These are phyloP conservation scores for Pythium dissotocum DNA, from an alignment of 352 stramenopile genomes.

Conservation along the genomic window DNA sequence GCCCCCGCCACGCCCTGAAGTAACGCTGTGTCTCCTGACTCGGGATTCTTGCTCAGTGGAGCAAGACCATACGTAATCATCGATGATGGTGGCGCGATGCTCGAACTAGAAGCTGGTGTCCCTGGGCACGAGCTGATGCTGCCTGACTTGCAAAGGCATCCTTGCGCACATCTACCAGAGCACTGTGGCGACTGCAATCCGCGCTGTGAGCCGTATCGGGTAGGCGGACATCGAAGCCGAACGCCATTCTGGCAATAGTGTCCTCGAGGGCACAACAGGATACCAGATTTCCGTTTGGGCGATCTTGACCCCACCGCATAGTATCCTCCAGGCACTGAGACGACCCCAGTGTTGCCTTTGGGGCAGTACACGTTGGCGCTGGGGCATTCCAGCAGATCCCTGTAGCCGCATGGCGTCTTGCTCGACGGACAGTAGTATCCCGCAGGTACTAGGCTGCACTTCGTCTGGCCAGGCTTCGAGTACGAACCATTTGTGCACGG, in stretches of 20 bases:
- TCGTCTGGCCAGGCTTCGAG: conserved; percentile 49
- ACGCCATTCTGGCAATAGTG: conserved; percentile 50
- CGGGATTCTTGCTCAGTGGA: conserved; percentile 28
- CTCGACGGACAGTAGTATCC: conserved; percentile 44
- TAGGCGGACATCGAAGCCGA: conserved; percentile 43
- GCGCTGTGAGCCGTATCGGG: conserved; percentile 39
- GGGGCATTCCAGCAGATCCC: conserved; percentile 38
- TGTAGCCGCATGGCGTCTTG: conserved; percentile 36
- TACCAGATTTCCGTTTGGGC: conserved; percentile 22
- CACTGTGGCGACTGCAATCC: conserved; percentile 44
- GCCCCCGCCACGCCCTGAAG: conserved; percentile 2
- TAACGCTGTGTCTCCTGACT: conserved; percentile 11
- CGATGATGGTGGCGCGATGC: conserved; percentile 35
- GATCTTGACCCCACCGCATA: conserved; percentile 50
- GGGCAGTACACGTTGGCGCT: conserved; percentile 49
- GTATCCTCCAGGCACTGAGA: conserved; percentile 42
- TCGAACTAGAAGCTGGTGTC: conserved; percentile 19
- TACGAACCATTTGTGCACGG: conserved; percentile 53
- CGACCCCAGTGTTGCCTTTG: conserved; percentile 35
- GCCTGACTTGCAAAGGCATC: conserved; percentile 50
- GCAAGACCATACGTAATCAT: conserved; percentile 38
- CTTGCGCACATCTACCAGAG: conserved; percentile 42
- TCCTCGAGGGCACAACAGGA: conserved; percentile 47
- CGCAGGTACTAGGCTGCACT: conserved; percentile 40
- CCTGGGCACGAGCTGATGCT: conserved; percentile 50